These are phyloP conservation scores for Rhizopogon vesiculosus DNA, from an alignment of 768 basidiomycete species.

Conservation along the genomic window DNA sequence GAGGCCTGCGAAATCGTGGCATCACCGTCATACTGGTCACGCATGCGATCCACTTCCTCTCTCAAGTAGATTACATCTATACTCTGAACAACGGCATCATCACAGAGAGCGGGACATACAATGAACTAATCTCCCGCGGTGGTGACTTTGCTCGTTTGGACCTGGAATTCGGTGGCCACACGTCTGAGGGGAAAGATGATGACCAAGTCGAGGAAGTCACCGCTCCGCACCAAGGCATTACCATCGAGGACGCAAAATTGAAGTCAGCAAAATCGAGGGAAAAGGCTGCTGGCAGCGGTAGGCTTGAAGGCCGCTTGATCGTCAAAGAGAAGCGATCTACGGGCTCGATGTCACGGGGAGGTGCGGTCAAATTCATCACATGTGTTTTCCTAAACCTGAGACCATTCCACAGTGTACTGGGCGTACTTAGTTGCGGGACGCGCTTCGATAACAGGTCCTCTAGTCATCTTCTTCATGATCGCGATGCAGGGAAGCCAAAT, in stretches of 20 bases:
- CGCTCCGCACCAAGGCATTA: conserved; percentile 5
- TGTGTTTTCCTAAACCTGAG: neutral
- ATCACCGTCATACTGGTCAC: conserved; percentile 54
- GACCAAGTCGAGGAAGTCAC: conserved; percentile 20
- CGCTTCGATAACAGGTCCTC: conserved; percentile 41
- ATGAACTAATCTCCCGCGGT: conserved; percentile 40
- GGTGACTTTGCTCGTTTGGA: conserved; percentile 61
- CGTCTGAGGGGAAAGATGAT: conserved; percentile 27
- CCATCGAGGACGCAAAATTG: conserved; percentile 30
- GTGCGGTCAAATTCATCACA: conserved; percentile 24
- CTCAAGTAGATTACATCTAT: conserved; percentile 48
- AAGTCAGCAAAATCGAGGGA: conserved; percentile 31
- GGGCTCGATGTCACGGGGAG: conserved; percentile 50
- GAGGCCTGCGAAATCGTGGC: conserved; percentile 39
- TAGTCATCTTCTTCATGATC: conserved; percentile 44
- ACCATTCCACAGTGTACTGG: conserved; percentile 43
- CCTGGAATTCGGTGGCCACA: conserved; percentile 55
- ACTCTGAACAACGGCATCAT: conserved; percentile 39
- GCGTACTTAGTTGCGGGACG: conserved; percentile 55
- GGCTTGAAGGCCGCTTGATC: conserved; percentile 62
- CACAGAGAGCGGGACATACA: conserved; percentile 48
- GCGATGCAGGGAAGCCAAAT: conserved; percentile 61
- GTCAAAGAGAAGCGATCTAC: conserved; percentile 59
- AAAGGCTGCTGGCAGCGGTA: conserved; percentile 50
- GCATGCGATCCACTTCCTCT: conserved; percentile 51